Percentiles rank a stretch among this genome's conserved stretches.
phyloP scores from a whole-genome alignment of 345 rosid species.

The Odontarrhena argentea region DNA sequence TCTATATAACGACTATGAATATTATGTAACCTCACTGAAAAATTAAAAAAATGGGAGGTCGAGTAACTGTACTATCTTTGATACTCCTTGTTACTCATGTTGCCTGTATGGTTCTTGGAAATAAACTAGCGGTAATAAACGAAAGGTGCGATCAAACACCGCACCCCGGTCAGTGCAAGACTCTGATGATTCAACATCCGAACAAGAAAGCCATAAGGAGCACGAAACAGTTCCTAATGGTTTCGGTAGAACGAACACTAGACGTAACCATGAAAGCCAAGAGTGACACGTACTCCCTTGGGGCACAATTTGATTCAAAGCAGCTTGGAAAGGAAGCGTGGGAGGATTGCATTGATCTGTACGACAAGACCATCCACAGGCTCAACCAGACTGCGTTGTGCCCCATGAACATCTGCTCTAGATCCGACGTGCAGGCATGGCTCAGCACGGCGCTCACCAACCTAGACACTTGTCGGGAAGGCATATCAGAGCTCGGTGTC shows the following conservation, averaged over 20 bases:
- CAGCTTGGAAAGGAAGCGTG: slow-evolving; percentile 40
- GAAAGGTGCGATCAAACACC: slow-evolving; percentile 71
- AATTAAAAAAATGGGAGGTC: not conserved
- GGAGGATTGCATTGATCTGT: slow-evolving; percentile 68
- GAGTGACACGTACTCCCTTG: slow-evolving; percentile 33
- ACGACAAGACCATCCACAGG: slow-evolving; percentile 53
- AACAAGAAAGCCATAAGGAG: slow-evolving; percentile 29
- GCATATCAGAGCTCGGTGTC: slow-evolving; percentile 52
- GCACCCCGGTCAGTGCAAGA: slow-evolving; percentile 59
- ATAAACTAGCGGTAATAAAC: not conserved
- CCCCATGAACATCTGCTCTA: slow-evolving; percentile 39
- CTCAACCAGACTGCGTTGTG: slow-evolving; percentile 48
- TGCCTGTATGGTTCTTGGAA: slow-evolving; percentile 18
- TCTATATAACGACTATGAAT: slow-evolving; percentile 19
- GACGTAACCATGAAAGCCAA: slow-evolving; percentile 47
- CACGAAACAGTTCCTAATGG: slow-evolving; percentile 49
- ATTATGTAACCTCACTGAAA: slow-evolving; percentile 14
- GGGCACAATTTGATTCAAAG: slow-evolving; percentile 40
- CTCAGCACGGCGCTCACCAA: slow-evolving; percentile 81
- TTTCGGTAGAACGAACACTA: slow-evolving; percentile 48
- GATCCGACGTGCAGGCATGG: slow-evolving; percentile 77
- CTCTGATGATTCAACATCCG: slow-evolving; percentile 38
- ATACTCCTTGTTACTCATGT: not conserved
- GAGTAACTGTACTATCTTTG: not conserved
- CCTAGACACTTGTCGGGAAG: slow-evolving; percentile 61